A percentile compares a stretch with the other conserved stretches of the same genome.
phyloP scores from a whole-genome alignment of 1,284 basidiomycete species.

The Clitocybe nebularis region DNA sequence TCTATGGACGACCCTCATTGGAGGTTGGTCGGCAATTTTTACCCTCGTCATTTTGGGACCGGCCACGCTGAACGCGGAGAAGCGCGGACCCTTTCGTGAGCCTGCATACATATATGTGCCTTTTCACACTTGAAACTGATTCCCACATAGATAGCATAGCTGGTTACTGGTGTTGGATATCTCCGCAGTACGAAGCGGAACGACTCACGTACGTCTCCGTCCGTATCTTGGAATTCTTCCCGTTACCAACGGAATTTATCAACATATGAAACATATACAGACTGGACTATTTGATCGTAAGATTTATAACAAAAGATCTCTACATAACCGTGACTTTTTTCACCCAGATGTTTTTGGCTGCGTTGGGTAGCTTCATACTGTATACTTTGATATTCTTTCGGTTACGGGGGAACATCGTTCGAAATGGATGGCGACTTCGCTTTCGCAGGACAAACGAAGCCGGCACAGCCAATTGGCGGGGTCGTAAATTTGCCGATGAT shows the following conservation, averaged over 20 bases:
- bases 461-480: conserved; percentile 15
- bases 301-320: conserved; percentile 13
- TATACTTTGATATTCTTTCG: conserved; percentile 45
- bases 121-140: conserved; percentile 1
- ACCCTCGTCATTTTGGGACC: conserved; percentile 44
- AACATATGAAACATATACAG: conserved; percentile 20
- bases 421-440: conserved; percentile 32
- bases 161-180: conserved; percentile 57
- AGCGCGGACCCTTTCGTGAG: conserved; percentile 47
- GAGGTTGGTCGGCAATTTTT: conserved; percentile 41
- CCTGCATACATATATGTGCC: conserved; percentile 2
- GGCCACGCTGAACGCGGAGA: conserved; percentile 28
- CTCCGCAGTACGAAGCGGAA: conserved; percentile 36
- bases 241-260: not conserved
- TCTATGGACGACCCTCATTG: conserved; percentile 34
- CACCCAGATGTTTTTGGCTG: conserved; percentile 55
- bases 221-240: conserved; percentile 1
- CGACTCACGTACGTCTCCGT: conserved; percentile 39
- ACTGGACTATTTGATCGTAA: conserved; percentile 46
- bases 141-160: conserved; percentile 33
- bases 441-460: conserved; percentile 23
- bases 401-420: conserved; percentile 43
- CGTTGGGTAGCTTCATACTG: conserved; percentile 39
- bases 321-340: conserved; percentile 2
- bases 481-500: conserved; percentile 21